phyloP scores from a whole-genome alignment of 2,329 filamentous ascomycete genomes.

The Cladosporium halotolerans region DNA sequence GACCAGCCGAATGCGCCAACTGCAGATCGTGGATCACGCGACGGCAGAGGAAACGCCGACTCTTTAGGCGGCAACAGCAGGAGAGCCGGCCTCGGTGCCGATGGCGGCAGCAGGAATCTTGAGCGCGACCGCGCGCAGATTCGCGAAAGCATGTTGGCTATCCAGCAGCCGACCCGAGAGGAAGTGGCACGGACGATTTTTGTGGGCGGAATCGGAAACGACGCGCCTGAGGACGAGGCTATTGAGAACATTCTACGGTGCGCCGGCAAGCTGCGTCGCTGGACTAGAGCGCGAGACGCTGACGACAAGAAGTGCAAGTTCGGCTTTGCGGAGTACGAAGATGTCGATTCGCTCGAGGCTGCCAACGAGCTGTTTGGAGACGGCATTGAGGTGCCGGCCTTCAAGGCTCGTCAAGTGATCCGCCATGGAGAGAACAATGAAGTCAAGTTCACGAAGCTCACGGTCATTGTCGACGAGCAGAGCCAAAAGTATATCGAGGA shows the following conservation, averaged over 20 bases:
- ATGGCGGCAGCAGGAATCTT: conserved; percentile 49
- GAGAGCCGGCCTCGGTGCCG: conserved; percentile 48
- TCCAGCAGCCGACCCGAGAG: conserved; percentile 78
- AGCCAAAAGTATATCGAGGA: conserved; percentile 81
- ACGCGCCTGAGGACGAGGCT: conserved; percentile 67
- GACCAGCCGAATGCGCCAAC: conserved; percentile 39
- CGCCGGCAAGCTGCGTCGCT: conserved; percentile 71
- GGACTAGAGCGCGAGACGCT: conserved; percentile 73
- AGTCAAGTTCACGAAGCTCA: conserved; percentile 25
- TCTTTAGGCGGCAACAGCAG: conserved; percentile 39
- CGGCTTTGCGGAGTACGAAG: conserved; percentile 93
- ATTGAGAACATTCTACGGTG: conserved; percentile 71
- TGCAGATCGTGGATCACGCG: conserved; percentile 18
- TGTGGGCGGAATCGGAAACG: conserved; percentile 76
- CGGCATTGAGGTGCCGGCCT: conserved; percentile 72
- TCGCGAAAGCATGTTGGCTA: conserved; percentile 30
- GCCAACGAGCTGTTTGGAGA: conserved; percentile 80
- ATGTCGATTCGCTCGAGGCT: conserved; percentile 76
- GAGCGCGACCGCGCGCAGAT: conserved; percentile 43
- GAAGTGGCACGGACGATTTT: conserved; percentile 91
- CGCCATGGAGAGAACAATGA: conserved; percentile 39
- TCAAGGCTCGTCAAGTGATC: conserved; percentile 44
- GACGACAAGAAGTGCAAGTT: conserved; percentile 79
- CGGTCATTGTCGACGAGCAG: conserved; percentile 68
- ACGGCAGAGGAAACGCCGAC: conserved; percentile 31